Conservation (phyloP, 2,329 filamentous ascomycete species). For the Apiospora phragmitis region DNA sequence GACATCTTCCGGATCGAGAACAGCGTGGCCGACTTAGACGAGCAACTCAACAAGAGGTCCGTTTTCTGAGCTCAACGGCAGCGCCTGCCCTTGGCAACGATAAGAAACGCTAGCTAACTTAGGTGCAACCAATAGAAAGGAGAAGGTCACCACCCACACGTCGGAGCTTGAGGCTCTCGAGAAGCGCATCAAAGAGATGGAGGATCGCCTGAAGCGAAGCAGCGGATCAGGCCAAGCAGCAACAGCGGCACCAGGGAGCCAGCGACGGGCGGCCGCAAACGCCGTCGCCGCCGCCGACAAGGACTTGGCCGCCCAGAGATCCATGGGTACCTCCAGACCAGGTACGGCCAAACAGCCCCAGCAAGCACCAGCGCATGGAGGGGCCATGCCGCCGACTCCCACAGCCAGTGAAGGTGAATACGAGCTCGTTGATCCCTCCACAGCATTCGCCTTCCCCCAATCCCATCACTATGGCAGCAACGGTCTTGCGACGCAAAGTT, state of each 20-base stretch:
- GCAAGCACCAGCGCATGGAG: slow-evolving; percentile 52
- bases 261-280: background rate
- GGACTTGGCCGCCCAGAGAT: slow-evolving; percentile 26
- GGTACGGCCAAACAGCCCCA: slow-evolving; percentile 52
- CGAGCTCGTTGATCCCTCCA: slow-evolving; percentile 31
- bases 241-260: background rate
- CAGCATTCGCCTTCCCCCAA: slow-evolving; percentile 13
- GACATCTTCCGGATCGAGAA: slow-evolving; percentile 87
- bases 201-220: slow-evolving; percentile 65
- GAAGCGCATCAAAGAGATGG: slow-evolving; percentile 79
- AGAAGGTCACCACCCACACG: slow-evolving; percentile 71
- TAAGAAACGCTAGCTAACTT: slow-evolving; percentile 1
- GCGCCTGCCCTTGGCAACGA: background rate
- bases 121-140: slow-evolving; percentile 62
- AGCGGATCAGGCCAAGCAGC: slow-evolving; percentile 18
- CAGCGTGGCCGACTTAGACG: slow-evolving; percentile 70
- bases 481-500: slow-evolving; percentile 33
- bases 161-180: slow-evolving; percentile 86
- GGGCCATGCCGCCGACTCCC: slow-evolving; percentile 61
- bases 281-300: slow-evolving; percentile 26
- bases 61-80: slow-evolving; percentile 30
- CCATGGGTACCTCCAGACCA: slow-evolving; percentile 45
- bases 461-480: slow-evolving; percentile 5
- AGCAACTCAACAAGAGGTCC: slow-evolving; percentile 81
- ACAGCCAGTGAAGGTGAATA: slow-evolving; percentile 65